A percentile compares a stretch with the other conserved stretches of the same genome.
Evolutionary conservation across 108 stramenopile genomes (phyloP).

Genomic region (Conticribra weissflogii): DNA sequence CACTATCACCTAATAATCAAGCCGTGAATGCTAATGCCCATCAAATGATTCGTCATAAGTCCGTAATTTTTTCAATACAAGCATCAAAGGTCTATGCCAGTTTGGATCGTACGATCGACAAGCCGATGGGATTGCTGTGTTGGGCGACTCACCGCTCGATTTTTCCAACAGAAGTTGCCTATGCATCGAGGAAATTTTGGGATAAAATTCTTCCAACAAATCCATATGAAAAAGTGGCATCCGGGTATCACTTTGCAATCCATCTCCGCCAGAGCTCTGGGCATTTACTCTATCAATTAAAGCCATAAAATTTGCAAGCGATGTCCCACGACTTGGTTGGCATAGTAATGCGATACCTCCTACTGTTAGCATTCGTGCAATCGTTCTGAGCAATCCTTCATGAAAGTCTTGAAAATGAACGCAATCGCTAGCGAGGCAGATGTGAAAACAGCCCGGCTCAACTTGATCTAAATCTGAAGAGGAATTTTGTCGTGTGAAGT

Average conservation of each 20-base stretch:
- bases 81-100: constrained; percentile 63
- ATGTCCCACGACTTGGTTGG: constrained; percentile 74
- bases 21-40: too few relatives aligned
- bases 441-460: constrained; percentile 17
- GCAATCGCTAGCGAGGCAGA: constrained; percentile 75
- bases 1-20: too few relatives aligned
- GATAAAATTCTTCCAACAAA: constrained; percentile 39
- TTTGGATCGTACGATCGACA: constrained; percentile 54
- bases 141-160: background rate
- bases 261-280: background rate
- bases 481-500: too few relatives aligned
- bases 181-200: constrained; percentile 37
- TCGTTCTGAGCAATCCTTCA: constrained; percentile 60
- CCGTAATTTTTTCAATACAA: constrained; percentile 62
- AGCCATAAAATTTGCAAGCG: constrained; percentile 56
- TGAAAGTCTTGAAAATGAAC: constrained; percentile 85
- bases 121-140: too few relatives aligned
- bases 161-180: constrained; percentile 3
- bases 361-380: constrained; percentile 57
- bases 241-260: constrained; percentile 13
- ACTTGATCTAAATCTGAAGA: too few relatives aligned
- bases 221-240: constrained; percentile 37
- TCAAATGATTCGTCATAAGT: constrained; percentile 46
- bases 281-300: constrained; percentile 47
- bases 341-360: constrained; percentile 69